Conservation (phyloP, 2,329 filamentous ascomycete species). For the Phyllosticta paracitricarpa region DNA sequence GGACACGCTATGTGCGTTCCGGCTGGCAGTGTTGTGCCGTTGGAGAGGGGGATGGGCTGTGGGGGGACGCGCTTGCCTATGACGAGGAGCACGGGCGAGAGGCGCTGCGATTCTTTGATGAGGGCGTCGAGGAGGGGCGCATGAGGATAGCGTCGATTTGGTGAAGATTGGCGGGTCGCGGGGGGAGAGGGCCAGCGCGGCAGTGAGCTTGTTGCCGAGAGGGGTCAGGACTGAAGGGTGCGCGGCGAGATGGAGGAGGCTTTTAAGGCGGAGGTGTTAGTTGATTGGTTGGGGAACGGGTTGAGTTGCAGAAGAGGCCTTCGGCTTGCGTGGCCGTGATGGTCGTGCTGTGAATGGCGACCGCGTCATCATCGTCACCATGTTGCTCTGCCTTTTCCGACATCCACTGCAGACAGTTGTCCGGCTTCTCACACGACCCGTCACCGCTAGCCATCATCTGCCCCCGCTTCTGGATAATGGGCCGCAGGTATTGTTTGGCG, state of each 20-base stretch:
- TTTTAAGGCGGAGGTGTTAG: neutral
- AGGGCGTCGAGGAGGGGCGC: slow-evolving; percentile 13
- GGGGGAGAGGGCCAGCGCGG: neutral
- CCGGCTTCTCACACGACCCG: neutral
- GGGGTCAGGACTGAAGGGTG: slow-evolving; percentile 13
- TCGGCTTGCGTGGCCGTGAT: neutral
- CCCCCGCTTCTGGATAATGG: neutral
- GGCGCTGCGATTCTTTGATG: slow-evolving; percentile 14
- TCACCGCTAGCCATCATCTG: neutral
- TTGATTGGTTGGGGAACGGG: neutral
- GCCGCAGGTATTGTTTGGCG: neutral
- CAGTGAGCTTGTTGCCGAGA: slow-evolving; percentile 11
- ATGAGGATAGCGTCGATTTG: slow-evolving; percentile 4
- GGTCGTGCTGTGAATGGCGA: slow-evolving; percentile 12
- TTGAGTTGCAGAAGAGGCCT: neutral
- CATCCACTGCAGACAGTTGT: neutral
- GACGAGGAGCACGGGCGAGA: neutral
- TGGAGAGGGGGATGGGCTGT: slow-evolving; percentile 1
- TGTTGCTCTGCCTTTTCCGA: neutral
- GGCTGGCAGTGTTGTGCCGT: neutral
- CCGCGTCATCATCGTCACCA: neutral
- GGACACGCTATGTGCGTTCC: neutral
- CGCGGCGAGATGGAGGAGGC: slow-evolving; percentile 12
- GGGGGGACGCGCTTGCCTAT: slow-evolving; percentile 1
- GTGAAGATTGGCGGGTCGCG: slow-evolving; percentile 2